Evolutionary conservation across 495 filamentous ascomycete species (phyloP).

Genomic region (Tuber aestivum): DNA sequence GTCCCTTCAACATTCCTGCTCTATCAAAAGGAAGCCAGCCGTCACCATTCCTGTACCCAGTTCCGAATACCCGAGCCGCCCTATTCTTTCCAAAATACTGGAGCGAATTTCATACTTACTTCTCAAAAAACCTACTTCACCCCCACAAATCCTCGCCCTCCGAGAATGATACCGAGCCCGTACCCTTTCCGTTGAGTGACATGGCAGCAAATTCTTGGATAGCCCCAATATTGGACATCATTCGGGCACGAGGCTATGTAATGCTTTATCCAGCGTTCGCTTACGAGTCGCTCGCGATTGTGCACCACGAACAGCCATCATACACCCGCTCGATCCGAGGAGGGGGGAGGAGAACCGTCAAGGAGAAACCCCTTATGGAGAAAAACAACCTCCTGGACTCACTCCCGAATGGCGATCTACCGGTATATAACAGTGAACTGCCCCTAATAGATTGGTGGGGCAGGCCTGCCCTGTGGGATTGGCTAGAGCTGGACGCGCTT

Average conservation of each 20-base stretch:
- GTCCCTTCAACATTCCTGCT: slow-evolving; percentile 46
- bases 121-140: slow-evolving; percentile 24
- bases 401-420: slow-evolving; percentile 22
- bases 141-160: slow-evolving; percentile 4
- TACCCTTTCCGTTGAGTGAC: slow-evolving; percentile 21
- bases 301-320: slow-evolving; percentile 52
- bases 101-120: slow-evolving; percentile 61
- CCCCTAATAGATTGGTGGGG: slow-evolving; percentile 33
- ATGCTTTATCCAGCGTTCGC: slow-evolving; percentile 56
- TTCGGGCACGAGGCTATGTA: slow-evolving; percentile 55
- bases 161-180: slow-evolving; percentile 18
- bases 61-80: slow-evolving; percentile 58
- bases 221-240: slow-evolving; percentile 58
- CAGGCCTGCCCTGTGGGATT: slow-evolving; percentile 21
- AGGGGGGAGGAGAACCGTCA: slow-evolving; percentile 1
- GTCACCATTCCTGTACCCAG: slow-evolving; percentile 57
- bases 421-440: slow-evolving; percentile 18
- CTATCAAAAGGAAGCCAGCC: background rate
- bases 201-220: slow-evolving; percentile 48
- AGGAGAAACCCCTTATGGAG: slow-evolving; percentile 30
- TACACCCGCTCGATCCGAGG: slow-evolving; percentile 18
- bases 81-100: slow-evolving; percentile 66
- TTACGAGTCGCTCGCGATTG: slow-evolving; percentile 48
- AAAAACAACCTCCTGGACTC: slow-evolving; percentile 28
- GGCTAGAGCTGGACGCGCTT: slow-evolving; percentile 29